Evolutionary conservation across 192 early-diverging fungal genomes (phyloP), one percentile per base, ranked within the genome.

Genomic region (Coemansia sp.): DNA sequence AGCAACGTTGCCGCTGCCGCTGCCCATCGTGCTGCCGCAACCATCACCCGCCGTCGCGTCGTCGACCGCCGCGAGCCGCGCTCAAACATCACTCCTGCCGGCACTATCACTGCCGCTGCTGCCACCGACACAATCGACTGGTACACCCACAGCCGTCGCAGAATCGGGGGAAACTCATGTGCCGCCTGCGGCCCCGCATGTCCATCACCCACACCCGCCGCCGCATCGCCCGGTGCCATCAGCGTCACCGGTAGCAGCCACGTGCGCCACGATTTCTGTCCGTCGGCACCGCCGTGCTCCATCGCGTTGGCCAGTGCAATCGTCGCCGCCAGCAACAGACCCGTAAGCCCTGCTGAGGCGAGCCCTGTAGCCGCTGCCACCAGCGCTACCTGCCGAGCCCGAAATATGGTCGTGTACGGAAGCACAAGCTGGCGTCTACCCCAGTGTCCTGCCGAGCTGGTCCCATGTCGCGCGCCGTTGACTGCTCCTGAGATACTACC

Each of bases 191-290:
- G 72, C 22, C 77, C 77, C 5, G 50, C 36, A 6, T 46, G 5
- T 54, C 55, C 21, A 60, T 27, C 11, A 62, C 23, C 9, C 27
- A 23, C 55, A 20, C 4, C 30, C 19, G 50, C 42, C 57, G 14
- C 39, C 51, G 64, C 20, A 50, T 65, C 72, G 39, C 68, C 68
- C 2, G 78, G 78, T 27, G 54, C 63, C 9, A 74, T 51, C 31
- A 80, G 78, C 20, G 78, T 75, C 24, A 62, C 51, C 23, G 78
- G 78, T 63, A 80, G 60, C 62, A 80, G 66, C 78, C 78, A 80
- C 5, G 70, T 71, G 51, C 78, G 78, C 78, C 78, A 80, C 7
- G 72, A 68, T 21, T 50, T 63, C 33, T 59, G 58, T 4, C 54
- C 52, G 23, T 51, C 67, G 14, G 69, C 66, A 14, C 72, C 72